Base-by-base conservation (phyloP, 2,329 filamentous ascomycete genomes). In the Epichloe elymi region DNA sequence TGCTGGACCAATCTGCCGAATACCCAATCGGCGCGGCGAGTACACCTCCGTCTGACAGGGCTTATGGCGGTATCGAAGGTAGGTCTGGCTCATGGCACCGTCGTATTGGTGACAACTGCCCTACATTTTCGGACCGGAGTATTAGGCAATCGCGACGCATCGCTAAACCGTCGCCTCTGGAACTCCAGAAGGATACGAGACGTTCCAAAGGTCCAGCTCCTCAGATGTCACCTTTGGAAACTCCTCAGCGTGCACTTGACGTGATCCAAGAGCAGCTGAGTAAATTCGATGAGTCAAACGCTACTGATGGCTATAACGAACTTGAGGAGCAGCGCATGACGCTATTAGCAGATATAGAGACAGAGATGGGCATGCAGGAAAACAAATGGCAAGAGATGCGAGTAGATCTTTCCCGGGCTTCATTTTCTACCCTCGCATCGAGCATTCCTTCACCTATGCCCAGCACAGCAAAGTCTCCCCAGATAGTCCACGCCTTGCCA, bases 301-400 rank as follows among this genome's bases (percentile, higher is more conserved):
- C 59, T 36, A 65, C 66, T 30, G 49, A 44, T 33, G 66, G 65
- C 26, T 53, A 43, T 37, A 60, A 60, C 7, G 67, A 66, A 49
- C 71, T 64, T 54, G 64, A 71, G 30, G 65, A 67, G 14, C 68
- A 68, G 50, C 67, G 72, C 30, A 64, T 76, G 52, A 70, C 68
- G 36, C 68, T 82, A 3, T 65, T 85, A 2, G 74, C 78, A 35
- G 74, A 79, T 53, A 66, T 85, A 1, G 81, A 85, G 59, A 69
- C 67, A 54, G 81, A 85, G 61, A 79, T 84, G 72, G 77, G 74
- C 0, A 63, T 72, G 55, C 76, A 84, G 59, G 78, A 81, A 59
- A 70, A 70, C 50, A 73, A 76, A 56, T 84, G 80, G 81, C 73
- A 76, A 51, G 66, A 73, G 47, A 72, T 83, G 65, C 77, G 78